Conservation (phyloP, 2,329 filamentous ascomycete genomes). For the Phyllosticta citriasiana region DNA sequence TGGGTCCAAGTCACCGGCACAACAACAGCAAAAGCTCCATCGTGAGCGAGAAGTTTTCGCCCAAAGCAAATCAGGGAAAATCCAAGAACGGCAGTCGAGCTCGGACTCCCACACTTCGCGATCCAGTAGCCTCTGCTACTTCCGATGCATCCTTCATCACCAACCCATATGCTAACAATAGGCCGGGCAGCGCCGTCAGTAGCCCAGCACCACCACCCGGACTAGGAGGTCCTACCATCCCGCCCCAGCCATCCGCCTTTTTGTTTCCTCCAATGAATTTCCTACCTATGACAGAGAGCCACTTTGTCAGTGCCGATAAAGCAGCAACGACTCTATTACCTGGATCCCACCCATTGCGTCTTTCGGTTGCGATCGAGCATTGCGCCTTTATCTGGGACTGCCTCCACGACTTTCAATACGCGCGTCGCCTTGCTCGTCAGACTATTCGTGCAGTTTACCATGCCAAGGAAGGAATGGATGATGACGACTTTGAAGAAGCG, state of each 20-base stretch:
- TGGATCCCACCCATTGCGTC: constrained; percentile 77
- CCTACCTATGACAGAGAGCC: constrained; percentile 67
- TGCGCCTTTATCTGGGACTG: constrained; percentile 91
- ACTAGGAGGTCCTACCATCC: constrained; percentile 16
- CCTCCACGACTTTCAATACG: constrained; percentile 67
- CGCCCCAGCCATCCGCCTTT: constrained; percentile 52
- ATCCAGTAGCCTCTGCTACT: constrained; percentile 38
- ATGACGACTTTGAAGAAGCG: constrained; percentile 89
- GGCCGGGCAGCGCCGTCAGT: constrained; percentile 19
- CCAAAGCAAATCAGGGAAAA: constrained; percentile 8
- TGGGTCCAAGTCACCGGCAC: background rate
- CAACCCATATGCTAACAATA: constrained; percentile 35
- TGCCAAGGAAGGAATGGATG: constrained; percentile 83
- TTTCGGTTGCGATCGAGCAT: constrained; percentile 88
- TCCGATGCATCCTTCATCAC: constrained; percentile 43
- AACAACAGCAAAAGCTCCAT: background rate
- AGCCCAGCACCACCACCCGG: constrained; percentile 32
- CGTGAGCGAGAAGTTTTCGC: constrained; percentile 5
- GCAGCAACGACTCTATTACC: constrained; percentile 69
- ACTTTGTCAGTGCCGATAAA: constrained; percentile 67
- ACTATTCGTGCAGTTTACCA: constrained; percentile 88
- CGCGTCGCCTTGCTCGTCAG: constrained; percentile 65
- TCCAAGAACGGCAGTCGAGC: constrained; percentile 11
- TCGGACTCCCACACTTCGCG: constrained; percentile 33
- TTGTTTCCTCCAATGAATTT: constrained; percentile 73